Evolutionary conservation across 73 alveolate species (phyloP).

Genomic region (Symbiodinium pilosum): DNA sequence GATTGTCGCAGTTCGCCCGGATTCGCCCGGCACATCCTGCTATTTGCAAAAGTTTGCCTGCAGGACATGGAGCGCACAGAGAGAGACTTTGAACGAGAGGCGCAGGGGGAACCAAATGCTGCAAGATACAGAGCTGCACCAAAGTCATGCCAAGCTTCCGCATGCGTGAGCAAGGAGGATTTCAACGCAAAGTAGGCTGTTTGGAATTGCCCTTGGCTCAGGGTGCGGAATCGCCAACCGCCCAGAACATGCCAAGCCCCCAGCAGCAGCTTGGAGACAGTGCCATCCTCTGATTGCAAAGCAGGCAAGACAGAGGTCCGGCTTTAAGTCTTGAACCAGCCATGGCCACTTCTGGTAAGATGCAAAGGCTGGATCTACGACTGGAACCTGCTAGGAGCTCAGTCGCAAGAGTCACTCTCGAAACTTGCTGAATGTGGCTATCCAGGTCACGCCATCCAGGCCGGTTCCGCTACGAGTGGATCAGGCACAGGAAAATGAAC

Average conservation of each 20-base stretch:
- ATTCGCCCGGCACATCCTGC: too few species aligned
- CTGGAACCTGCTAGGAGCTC: not conserved
- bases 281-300: too few species aligned
- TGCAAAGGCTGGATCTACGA: not conserved
- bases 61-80: constrained; percentile 15
- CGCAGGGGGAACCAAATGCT: not conserved
- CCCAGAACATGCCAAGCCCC: not conserved
- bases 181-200: too few species aligned
- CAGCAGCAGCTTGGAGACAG: too few species aligned
- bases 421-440: too few species aligned
- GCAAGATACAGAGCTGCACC: not conserved
- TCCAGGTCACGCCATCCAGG: constrained; percentile 15
- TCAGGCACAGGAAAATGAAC: not conserved
- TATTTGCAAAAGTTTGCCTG: not conserved
- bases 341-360: too few species aligned
- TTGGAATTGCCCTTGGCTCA: not conserved
- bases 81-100: not conserved
- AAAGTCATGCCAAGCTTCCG: too few species aligned
- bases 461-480: not conserved
- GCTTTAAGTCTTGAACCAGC: too few species aligned
- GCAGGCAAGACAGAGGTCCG: too few species aligned
- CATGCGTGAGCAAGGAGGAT: too few species aligned
- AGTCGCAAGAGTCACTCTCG: not conserved
- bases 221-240: not conserved
- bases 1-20: too few species aligned